phyloP scores from a whole-genome alignment of 257 asterid species.

The Fraxinus cuspidata region DNA sequence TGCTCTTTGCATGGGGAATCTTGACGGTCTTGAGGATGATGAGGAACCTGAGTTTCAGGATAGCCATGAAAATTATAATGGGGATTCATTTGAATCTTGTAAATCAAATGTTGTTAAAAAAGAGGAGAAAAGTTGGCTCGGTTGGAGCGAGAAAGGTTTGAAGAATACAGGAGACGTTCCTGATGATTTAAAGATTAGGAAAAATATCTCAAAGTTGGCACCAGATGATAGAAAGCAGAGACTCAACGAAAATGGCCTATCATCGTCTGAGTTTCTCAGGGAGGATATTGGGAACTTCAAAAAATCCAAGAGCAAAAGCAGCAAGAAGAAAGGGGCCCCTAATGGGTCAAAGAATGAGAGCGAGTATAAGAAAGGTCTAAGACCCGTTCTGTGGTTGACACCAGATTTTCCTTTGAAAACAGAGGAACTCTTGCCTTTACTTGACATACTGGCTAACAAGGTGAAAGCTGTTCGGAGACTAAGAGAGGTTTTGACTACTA shows the following conservation, averaged over 20 bases:
- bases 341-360: constrained; percentile 45
- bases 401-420: constrained; percentile 96
- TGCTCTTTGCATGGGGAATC: background rate
- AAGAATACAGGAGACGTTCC: constrained; percentile 58
- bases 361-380: constrained; percentile 34
- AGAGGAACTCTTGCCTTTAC: constrained; percentile 93
- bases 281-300: constrained; percentile 60
- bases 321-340: constrained; percentile 40
- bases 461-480: constrained; percentile 96
- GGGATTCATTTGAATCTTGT: no score
- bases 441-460: constrained; percentile 95
- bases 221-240: constrained; percentile 58
- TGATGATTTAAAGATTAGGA: no score
- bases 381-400: constrained; percentile 97
- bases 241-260: constrained; percentile 59
- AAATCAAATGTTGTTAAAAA: constrained; percentile 28
- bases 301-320: no score
- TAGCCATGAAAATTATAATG: no score
- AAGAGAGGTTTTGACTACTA: constrained; percentile 95
- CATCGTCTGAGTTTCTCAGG: constrained; percentile 64
- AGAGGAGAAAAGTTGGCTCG: constrained; percentile 95
- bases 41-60: no score
- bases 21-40: constrained; percentile 24
- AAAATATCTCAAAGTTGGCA: no score
- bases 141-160: constrained; percentile 79